phyloP scores from a whole-genome alignment of 2,329 filamentous ascomycete species.

The Ceratocystiopsis minuta region DNA sequence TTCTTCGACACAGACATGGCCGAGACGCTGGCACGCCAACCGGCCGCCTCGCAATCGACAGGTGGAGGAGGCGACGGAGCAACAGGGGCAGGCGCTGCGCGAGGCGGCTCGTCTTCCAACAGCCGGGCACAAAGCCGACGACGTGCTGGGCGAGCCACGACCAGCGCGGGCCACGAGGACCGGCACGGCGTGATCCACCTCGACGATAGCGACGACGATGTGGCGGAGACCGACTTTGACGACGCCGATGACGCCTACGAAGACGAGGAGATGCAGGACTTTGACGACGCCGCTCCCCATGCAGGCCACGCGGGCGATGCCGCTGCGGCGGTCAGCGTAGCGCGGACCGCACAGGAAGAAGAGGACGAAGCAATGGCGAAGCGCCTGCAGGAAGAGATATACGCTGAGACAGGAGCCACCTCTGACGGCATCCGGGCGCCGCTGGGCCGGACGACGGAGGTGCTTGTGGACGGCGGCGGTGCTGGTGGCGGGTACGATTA shows the following conservation, averaged over 20 bases:
- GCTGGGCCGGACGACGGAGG: slow-evolving; percentile 81
- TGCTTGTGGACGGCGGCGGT: slow-evolving; percentile 49
- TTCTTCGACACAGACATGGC: slow-evolving; percentile 75
- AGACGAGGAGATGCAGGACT: slow-evolving; percentile 14
- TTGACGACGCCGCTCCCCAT: slow-evolving; percentile 21
- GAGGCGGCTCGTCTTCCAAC: slow-evolving; percentile 4
- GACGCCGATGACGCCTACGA: slow-evolving; percentile 9
- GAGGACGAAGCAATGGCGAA: slow-evolving; percentile 90
- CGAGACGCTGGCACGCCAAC: slow-evolving; percentile 22
- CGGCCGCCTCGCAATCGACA: slow-evolving; percentile 10
- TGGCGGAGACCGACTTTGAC: slow-evolving; percentile 32
- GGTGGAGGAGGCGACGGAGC: not conserved
- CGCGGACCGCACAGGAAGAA: slow-evolving; percentile 43
- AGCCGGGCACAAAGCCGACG: slow-evolving; percentile 4
- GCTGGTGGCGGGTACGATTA: slow-evolving; percentile 36
- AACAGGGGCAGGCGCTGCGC: slow-evolving; percentile 2
- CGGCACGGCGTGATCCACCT: slow-evolving; percentile 50
- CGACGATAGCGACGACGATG: slow-evolving; percentile 59
- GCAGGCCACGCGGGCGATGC: slow-evolving; percentile 2
- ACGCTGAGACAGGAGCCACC: slow-evolving; percentile 22
- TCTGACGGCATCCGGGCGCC: slow-evolving; percentile 64
- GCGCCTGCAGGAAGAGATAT: slow-evolving; percentile 81
- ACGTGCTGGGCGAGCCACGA: not conserved
- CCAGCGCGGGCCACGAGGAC: slow-evolving; percentile 26
- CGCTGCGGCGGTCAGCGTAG: slow-evolving; percentile 21